Conservation (phyloP, 2,329 filamentous ascomycete species). For the Sporothrix humicola region DNA sequence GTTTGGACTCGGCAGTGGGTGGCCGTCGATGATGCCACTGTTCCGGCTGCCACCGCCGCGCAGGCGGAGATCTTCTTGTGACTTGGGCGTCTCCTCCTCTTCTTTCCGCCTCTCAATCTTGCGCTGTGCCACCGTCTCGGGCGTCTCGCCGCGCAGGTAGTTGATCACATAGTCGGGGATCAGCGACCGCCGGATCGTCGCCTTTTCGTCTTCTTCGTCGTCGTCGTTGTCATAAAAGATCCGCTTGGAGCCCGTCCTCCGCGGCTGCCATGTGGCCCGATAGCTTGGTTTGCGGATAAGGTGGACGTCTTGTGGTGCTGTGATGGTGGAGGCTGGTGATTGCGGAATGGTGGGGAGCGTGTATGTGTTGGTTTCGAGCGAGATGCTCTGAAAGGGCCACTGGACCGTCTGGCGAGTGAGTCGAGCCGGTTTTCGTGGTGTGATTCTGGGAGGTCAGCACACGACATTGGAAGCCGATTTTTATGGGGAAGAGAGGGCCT, state of each 20-base stretch:
- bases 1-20: background rate
- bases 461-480: no score
- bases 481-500: no score
- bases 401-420: constrained; percentile 41
- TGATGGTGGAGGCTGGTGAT: background rate
- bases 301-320: background rate
- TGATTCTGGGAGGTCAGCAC: background rate
- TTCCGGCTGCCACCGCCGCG: constrained; percentile 16
- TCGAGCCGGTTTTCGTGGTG: background rate
- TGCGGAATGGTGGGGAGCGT: background rate
- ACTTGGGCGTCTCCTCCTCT: constrained; percentile 38
- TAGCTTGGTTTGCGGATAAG: constrained; percentile 23
- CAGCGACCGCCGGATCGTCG: constrained; percentile 48
- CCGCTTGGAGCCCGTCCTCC: constrained; percentile 25
- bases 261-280: constrained; percentile 42
- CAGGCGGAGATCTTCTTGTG: background rate
- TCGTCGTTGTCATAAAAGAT: constrained; percentile 33
- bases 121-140: constrained; percentile 56
- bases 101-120: constrained; percentile 45
- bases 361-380: constrained; percentile 38
- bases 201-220: constrained; percentile 31
- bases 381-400: constrained; percentile 48
- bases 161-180: constrained; percentile 63
- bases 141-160: constrained; percentile 61
- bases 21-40: background rate